Evolutionary conservation across 2,329 filamentous ascomycete species (phyloP).

Genomic region (Passalora sequoiae): DNA sequence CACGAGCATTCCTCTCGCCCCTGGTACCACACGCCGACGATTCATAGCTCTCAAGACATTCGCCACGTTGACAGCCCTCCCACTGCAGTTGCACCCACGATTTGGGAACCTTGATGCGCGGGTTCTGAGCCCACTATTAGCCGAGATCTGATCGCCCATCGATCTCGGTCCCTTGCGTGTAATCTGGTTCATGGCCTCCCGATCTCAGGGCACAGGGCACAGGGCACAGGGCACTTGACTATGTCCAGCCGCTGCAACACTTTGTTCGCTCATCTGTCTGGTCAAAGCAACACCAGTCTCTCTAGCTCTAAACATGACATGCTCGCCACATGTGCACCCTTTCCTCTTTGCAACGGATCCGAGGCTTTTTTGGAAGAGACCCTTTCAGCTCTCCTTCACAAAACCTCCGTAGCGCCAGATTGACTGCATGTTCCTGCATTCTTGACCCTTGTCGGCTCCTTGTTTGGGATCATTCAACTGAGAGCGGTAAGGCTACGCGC

Average conservation of each 20-base stretch:
- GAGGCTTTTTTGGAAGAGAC: conserved; percentile 3
- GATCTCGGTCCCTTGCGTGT: conserved; percentile 16
- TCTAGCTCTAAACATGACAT: conserved; percentile 12
- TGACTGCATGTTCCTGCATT: conserved; percentile 10
- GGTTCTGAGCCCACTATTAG: no score
- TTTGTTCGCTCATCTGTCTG: conserved; percentile 10
- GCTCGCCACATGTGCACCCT: conserved; percentile 7
- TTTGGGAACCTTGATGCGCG: conserved; percentile 11
- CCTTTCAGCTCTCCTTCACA: conserved; percentile 7
- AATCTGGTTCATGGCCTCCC: conserved; percentile 5
- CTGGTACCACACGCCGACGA: no score
- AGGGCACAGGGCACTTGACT: conserved; percentile 12
- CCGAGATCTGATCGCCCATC: conserved; percentile 12
- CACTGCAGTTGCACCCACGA: no score
- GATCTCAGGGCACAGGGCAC: no score
- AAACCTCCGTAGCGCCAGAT: conserved; percentile 9
- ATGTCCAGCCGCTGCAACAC: conserved; percentile 4
- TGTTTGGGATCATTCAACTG: no score
- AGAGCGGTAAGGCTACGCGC: no score
- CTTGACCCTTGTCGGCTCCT: no score
- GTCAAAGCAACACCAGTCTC: conserved; percentile 3
- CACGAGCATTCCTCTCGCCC: no score
- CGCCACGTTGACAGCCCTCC: no score
- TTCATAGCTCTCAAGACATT: no score
- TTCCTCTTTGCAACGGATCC: conserved; percentile 3